Evolutionary conservation across 805 yeast genomes (phyloP).

Genomic region (Monosporozyma yasuniensis): DNA sequence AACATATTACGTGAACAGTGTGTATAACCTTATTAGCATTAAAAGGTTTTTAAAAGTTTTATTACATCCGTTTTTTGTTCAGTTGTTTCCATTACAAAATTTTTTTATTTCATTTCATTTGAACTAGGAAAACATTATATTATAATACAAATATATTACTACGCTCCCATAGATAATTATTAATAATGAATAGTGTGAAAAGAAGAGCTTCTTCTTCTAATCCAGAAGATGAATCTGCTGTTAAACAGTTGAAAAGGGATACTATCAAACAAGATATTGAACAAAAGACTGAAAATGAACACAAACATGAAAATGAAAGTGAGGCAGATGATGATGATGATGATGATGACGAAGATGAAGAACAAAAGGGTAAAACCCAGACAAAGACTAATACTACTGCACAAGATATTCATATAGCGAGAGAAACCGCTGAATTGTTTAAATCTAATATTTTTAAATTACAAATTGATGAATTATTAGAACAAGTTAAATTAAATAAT

Average conservation of each 20-base stretch:
- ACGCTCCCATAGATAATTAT: neutral
- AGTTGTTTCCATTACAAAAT: neutral
- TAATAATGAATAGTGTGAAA: conserved; percentile 4
- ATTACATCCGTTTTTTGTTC: neutral
- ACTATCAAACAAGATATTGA: neutral
- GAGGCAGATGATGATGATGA: conserved; percentile 24
- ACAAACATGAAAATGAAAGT: neutral
- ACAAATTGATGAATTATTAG: conserved; percentile 84
- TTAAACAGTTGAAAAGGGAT: conserved; percentile 2
- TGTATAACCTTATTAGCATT: neutral
- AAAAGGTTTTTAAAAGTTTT: neutral
- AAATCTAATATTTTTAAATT: conserved; percentile 91
- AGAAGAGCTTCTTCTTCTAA: conserved; percentile 7
- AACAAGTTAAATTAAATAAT: conserved; percentile 71
- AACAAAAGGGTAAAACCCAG: conserved; percentile 8
- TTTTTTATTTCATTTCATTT: no score
- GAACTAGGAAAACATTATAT: neutral
- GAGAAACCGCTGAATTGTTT: conserved; percentile 90
- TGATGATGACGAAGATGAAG: conserved; percentile 14
- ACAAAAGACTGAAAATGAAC: conserved; percentile 3
- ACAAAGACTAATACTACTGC: conserved; percentile 32
- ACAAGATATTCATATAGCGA: conserved; percentile 81
- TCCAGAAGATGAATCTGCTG: neutral
- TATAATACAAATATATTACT: neutral
- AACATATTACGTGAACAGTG: neutral